phyloP scores from a whole-genome alignment of 352 stramenopile genomes.

The Phytophthora pistaciae region DNA sequence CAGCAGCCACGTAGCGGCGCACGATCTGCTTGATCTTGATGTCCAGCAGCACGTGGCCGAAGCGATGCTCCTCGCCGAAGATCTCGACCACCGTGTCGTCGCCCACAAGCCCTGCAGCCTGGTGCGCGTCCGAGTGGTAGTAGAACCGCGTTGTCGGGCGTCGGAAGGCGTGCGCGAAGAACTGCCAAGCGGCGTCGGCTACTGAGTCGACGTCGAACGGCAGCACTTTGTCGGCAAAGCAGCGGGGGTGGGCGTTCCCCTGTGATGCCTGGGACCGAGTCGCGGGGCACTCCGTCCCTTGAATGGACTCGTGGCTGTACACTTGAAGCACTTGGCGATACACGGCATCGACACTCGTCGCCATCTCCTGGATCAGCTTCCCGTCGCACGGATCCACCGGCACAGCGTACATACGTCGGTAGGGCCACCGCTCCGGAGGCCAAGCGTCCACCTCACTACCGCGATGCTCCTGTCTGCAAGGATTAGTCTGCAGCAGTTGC shows the following conservation, averaged over 20 bases:
- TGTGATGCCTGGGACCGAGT: background rate
- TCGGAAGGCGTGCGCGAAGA: conserved; percentile 42
- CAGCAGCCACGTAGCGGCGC: conserved; percentile 45
- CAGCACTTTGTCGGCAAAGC: conserved; percentile 50
- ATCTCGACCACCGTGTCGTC: conserved; percentile 72
- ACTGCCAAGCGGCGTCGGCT: conserved; percentile 46
- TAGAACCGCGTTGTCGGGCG: conserved; percentile 44
- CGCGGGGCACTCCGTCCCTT: background rate
- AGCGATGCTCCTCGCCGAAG: conserved; percentile 60
- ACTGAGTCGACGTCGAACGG: conserved; percentile 45
- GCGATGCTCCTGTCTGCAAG: background rate
- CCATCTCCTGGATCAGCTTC: conserved; percentile 33
- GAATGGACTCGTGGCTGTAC: conserved; percentile 2
- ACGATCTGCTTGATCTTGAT: conserved; percentile 60
- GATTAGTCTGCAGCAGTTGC: conserved; percentile 14
- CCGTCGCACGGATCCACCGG: conserved; percentile 26
- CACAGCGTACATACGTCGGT: conserved; percentile 31
- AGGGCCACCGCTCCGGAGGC: conserved; percentile 14
- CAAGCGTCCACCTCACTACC: background rate
- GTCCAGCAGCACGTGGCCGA: conserved; percentile 44
- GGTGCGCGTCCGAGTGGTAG: conserved; percentile 29
- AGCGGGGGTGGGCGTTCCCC: conserved; percentile 24
- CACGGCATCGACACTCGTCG: conserved; percentile 35
- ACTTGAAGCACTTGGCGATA: conserved; percentile 46
- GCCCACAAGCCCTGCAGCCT: conserved; percentile 14